phyloP scores from a whole-genome alignment of 129 eudicot species.

The Pulicaria dysenterica region DNA sequence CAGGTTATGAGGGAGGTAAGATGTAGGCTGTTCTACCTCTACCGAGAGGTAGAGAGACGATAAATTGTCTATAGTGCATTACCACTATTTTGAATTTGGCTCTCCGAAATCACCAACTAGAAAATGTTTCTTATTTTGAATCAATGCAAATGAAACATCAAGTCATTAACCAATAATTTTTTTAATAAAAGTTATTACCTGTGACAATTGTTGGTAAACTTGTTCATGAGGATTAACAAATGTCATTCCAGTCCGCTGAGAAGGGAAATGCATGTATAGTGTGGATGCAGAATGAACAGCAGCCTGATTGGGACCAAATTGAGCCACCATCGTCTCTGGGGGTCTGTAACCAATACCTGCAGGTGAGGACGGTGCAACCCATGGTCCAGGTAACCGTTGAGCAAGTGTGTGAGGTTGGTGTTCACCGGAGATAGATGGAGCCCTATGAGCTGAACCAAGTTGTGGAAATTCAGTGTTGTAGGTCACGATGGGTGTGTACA shows the following conservation, averaged over 20 bases:
- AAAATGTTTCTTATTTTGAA: neutral
- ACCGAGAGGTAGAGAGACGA: no score
- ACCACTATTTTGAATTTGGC: neutral
- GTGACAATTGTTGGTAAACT: conserved; percentile 64
- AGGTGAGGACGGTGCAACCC: conserved; percentile 72
- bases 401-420: conserved; percentile 68
- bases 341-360: conserved; percentile 71
- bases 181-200: conserved; percentile 8
- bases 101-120: neutral
- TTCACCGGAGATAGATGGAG: conserved; percentile 51
- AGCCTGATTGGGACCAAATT: conserved; percentile 48
- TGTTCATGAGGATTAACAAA: conserved; percentile 86
- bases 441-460: conserved; percentile 70
- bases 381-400: conserved; percentile 70
- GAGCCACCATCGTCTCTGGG: conserved; percentile 64
- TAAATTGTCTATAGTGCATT: no score
- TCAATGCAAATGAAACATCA: neutral
- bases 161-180: neutral
- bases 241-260: conserved; percentile 71
- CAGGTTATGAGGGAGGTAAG: no score
- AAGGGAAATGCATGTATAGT: conserved; percentile 69
- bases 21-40: no score
- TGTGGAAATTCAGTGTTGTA: conserved; percentile 97
- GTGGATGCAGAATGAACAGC: conserved; percentile 33
- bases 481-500: conserved; percentile 80